Base-by-base conservation (phyloP, 306 rosid genomes). In the Quercus gilva region DNA sequence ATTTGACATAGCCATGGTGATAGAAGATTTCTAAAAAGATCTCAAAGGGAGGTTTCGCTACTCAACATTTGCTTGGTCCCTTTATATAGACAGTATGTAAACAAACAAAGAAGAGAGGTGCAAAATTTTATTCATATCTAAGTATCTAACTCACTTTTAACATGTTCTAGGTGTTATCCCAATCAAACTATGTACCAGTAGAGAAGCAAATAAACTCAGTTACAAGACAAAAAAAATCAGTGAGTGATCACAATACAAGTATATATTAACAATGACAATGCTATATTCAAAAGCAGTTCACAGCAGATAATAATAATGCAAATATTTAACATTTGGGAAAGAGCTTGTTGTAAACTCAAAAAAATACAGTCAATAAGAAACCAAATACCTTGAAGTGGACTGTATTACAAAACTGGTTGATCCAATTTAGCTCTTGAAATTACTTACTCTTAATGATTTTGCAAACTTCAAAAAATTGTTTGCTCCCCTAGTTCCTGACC, bases 401-500 rank as follows among this genome's bases (percentile, higher is more conserved):
- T 17, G 23, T 7, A 14, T 86, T 78, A 80, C 85, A 85, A 87
- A 88, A 87, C 78, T 79, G 81, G 84, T 56, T 76, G 23, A 82
- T 81, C 78, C 87, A 78, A 74, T 73, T 68, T 80, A 73, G 67
- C 70, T 49, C 59, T 37, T 33, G 65, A 35, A 37, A 71, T 41
- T 82, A 59, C 28, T 63, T 37, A 76, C 71, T 78, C 67, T 72
- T 49, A 78, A 78, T 53, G 76, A 81, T 3, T 69, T 69, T 37
- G 3, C 55, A 29, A 57, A 31, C 33, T 74, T 78, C 72, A 93
- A 65, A 96, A 76, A 69, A 96, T 92, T 0, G 90, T 83, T 81
- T 93, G 99, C 83, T 96, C 99, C 20, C 98, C 98, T 56, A 93
- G 86, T 76, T 96, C 99, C 85, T 96, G 99, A 76, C 99, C 99